Conservation (phyloP, 164 flowering plant species). For the Berberis thunbergii region DNA sequence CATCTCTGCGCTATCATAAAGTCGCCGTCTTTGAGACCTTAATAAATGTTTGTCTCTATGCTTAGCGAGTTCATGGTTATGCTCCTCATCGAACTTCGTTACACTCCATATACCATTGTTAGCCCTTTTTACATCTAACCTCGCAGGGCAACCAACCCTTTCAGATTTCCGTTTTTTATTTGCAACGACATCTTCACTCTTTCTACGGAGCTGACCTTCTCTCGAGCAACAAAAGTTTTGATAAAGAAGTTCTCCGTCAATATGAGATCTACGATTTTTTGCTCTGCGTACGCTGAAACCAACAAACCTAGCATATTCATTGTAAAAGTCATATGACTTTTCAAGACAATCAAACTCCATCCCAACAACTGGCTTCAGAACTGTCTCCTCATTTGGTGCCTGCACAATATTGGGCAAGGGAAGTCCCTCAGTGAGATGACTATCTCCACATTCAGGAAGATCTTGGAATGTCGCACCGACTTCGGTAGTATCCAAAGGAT, state of each 20-base stretch:
- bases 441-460: too few relatives aligned
- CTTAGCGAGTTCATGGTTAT: not conserved
- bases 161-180: not conserved
- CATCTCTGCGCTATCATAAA: not conserved
- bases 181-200: not conserved
- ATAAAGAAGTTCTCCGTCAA: not conserved
- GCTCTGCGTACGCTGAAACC: not conserved
- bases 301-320: not conserved
- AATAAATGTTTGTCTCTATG: not conserved
- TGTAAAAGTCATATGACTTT: not conserved
- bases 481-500: too few relatives aligned
- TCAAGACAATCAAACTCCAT: not conserved
- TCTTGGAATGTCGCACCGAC: too few relatives aligned
- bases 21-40: not conserved
- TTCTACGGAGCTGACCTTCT: not conserved
- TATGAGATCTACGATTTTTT: not conserved
- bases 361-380: not conserved
- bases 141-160: not conserved
- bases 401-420: too few relatives aligned
- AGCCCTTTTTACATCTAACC: not conserved
- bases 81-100: not conserved
- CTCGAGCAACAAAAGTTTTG: not conserved
- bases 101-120: not conserved
- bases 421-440: too few relatives aligned
- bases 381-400: not conserved